phyloP scores from a whole-genome alignment of 371 early-diverging fungal genomes.

The Mucor sp. region DNA sequence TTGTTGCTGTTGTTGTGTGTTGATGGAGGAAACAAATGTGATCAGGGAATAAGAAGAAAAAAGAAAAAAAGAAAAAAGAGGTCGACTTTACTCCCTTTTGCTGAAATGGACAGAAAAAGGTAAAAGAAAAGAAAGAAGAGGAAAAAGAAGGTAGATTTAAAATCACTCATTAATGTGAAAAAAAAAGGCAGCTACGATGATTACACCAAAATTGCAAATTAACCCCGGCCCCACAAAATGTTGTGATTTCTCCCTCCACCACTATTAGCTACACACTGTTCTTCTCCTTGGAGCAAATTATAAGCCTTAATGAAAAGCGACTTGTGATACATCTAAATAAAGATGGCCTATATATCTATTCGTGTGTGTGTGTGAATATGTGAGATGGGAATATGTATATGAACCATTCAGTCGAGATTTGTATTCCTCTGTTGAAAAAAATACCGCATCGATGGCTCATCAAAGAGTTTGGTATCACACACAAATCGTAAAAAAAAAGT shows the following conservation, averaged over 20 bases:
- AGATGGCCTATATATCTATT: neutral
- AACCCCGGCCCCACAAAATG: constrained; percentile 1
- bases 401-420: too few relatives aligned
- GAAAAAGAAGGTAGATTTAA: neutral
- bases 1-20: neutral
- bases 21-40: neutral
- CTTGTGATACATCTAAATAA: neutral
- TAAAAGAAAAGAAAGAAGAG: neutral
- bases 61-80: neutral
- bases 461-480: too few relatives aligned
- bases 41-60: neutral
- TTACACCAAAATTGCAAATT: neutral
- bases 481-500: too few relatives aligned
- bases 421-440: too few relatives aligned
- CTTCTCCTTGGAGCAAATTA: neutral
- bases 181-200: neutral
- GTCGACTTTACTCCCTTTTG: neutral
- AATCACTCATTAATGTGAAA: neutral
- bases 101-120: neutral
- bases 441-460: too few relatives aligned
- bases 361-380: too few relatives aligned
- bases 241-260: neutral
- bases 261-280: neutral
- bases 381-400: too few relatives aligned
- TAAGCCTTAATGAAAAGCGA: neutral